Conservation (phyloP, 1,284 basidiomycete species). For the Hymenochaete sp. region DNA sequence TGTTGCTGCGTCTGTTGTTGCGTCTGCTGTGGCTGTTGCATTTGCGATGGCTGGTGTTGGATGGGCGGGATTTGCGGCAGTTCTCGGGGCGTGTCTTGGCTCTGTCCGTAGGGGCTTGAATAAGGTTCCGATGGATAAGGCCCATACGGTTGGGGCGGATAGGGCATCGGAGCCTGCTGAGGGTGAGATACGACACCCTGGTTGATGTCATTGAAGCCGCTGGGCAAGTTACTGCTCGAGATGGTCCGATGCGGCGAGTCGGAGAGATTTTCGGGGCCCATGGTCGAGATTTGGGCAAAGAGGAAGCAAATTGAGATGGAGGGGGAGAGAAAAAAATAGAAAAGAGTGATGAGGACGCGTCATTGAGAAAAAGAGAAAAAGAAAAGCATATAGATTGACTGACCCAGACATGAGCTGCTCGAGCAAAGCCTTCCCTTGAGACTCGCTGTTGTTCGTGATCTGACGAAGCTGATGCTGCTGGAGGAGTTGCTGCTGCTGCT, state of each 20-base stretch:
- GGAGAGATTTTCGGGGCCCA: neutral
- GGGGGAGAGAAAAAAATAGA: constrained; percentile 3
- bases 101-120: constrained; percentile 21
- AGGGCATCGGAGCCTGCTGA: constrained; percentile 13
- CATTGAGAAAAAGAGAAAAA: constrained; percentile 9
- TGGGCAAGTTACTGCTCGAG: constrained; percentile 9
- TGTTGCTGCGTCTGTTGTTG: constrained; percentile 28
- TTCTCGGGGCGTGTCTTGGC: constrained; percentile 28
- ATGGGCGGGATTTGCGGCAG: constrained; percentile 24
- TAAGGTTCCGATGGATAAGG: constrained; percentile 12
- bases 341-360: too few species aligned
- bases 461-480: too few species aligned
- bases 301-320: neutral
- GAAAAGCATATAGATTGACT: constrained; percentile 25
- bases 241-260: neutral
- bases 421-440: constrained; percentile 63
- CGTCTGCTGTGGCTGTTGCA: constrained; percentile 21
- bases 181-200: constrained; percentile 14
- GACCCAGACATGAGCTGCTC: constrained; percentile 76
- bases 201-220: constrained; percentile 12
- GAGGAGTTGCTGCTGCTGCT: too few species aligned
- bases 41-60: neutral
- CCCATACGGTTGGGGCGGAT: constrained; percentile 15
- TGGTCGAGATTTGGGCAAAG: constrained; percentile 1
- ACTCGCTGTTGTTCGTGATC: constrained; percentile 44